phyloP scores from a whole-genome alignment of 192 early-diverging fungal species.

The Gigaspora rosea region DNA sequence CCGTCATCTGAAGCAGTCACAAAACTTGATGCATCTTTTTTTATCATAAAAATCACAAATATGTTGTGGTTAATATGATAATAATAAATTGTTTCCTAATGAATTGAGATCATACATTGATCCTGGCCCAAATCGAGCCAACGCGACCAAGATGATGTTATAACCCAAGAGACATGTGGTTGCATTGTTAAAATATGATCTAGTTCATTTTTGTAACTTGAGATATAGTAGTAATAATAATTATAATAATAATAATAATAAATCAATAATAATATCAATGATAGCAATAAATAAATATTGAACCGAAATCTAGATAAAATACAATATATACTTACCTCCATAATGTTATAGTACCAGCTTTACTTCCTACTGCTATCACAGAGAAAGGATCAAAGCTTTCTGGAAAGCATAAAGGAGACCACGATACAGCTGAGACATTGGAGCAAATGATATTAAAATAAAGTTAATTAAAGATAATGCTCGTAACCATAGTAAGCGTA shows the following conservation, averaged over 20 bases:
- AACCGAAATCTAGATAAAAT: neutral
- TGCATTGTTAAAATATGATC: constrained; percentile 6
- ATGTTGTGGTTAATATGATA: neutral
- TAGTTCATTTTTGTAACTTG: constrained; percentile 17
- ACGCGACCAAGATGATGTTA: constrained; percentile 11
- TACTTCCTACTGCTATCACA: constrained; percentile 29
- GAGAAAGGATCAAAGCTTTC: constrained; percentile 11
- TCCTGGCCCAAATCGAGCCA: neutral
- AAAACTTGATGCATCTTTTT: constrained; percentile 16
- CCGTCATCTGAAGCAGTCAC: constrained; percentile 26
- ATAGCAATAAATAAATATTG: neutral
- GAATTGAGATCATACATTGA: constrained; percentile 6
- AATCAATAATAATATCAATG: neutral
- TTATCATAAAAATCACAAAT: neutral
- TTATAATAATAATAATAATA: neutral
- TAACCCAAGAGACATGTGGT: constrained; percentile 23
- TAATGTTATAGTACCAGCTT: constrained; percentile 28
- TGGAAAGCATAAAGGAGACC: constrained; percentile 25
- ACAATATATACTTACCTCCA: constrained; percentile 18
- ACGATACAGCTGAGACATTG: constrained; percentile 8
- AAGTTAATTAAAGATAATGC: neutral
- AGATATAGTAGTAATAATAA: neutral
- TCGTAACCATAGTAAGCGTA: neutral
- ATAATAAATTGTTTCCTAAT: neutral
- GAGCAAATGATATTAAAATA: neutral